A percentile compares a stretch with the other conserved stretches of the same genome.
Conservation (phyloP, 768 basidiomycete species). For the Auricularia sp. region DNA sequence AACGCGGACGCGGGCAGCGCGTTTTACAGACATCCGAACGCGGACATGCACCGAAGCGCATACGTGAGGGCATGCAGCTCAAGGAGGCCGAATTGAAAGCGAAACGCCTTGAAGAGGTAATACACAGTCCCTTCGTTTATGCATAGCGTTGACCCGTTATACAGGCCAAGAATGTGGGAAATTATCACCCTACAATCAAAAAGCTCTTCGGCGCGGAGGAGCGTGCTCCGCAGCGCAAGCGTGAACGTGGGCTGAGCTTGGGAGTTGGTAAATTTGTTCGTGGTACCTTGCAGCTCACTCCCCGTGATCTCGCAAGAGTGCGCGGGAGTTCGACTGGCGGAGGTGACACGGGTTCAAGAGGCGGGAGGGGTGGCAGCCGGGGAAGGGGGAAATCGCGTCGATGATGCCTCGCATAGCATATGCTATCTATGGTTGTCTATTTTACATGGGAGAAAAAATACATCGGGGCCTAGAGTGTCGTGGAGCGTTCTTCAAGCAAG, state of each 20-base stretch:
- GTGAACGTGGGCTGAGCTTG: slow-evolving; percentile 61
- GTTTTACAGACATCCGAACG: slow-evolving; percentile 49
- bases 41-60: slow-evolving; percentile 58
- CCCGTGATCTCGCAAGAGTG: slow-evolving; percentile 42
- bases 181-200: slow-evolving; percentile 74
- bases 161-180: slow-evolving; percentile 75
- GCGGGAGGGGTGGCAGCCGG: slow-evolving; percentile 18
- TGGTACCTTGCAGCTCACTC: slow-evolving; percentile 57
- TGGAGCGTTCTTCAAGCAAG: slow-evolving; percentile 1
- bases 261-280: slow-evolving; percentile 68
- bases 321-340: slow-evolving; percentile 8
- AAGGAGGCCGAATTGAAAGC: slow-evolving; percentile 50
- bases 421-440: slow-evolving; percentile 8
- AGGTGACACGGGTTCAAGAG: slow-evolving; percentile 12
- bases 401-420: background rate
- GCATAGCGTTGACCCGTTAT: slow-evolving; percentile 7
- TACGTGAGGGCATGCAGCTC: slow-evolving; percentile 56
- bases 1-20: slow-evolving; percentile 66
- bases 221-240: slow-evolving; percentile 27
- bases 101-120: slow-evolving; percentile 59
- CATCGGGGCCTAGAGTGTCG: no score
- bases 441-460: slow-evolving; percentile 6
- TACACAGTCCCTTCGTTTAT: slow-evolving; percentile 4
- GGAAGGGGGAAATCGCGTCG: slow-evolving; percentile 10
- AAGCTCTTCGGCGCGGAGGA: slow-evolving; percentile 36